Evolutionary conservation across 495 filamentous ascomycete species (phyloP), one percentile per base, ranked within the genome.

Genomic region (Trichodelitschia bisporula): DNA sequence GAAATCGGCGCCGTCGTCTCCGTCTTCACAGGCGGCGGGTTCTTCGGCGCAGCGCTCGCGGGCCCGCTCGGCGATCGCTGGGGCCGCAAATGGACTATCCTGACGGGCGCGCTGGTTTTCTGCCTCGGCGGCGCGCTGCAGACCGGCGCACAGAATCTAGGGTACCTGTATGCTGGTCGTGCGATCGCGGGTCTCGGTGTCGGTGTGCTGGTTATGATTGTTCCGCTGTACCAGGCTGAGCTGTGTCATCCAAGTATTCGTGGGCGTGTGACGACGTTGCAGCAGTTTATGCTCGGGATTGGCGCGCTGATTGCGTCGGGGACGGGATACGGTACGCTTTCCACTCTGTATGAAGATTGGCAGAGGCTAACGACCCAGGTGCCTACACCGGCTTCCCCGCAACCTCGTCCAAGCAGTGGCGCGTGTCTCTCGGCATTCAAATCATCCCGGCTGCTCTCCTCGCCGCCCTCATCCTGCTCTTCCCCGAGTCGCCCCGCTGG

Each of bases 1-100:
- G 51, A 75, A 41, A 66, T 64, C 28, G 69, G 70, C 30, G 53
- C 69, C 19, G 69, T 76, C 0, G 69, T 76, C 11, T 69, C 69
- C 0, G 49, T 76, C 27, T 77, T 77, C 48, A 77, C 69, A 0
- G 70, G 69, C 29, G 56, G 68, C 19, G 59, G 57, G 4, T 64
- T 64, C 50, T 58, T 59, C 37, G 63, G 63, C 18, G 58, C 62
- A 26, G 53, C 48, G 30, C 45, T 58, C 19, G 64, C 57, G 17
- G 64, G 64, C 4, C 56, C 48, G 16, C 25, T 49, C 8, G 53
- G 47, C 19, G 61, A 65, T 33, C 39, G 11, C 23, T 36, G 61
- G 12, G 59, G 61, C 6, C 48, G 60, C 14, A 47, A 53, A 30
- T 43, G 39, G 39, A 64, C 60, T 15, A 62, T 65, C 36, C 16